Base-by-base conservation (phyloP, 2,329 filamentous ascomycete species). In the Fusarium dimerum region DNA sequence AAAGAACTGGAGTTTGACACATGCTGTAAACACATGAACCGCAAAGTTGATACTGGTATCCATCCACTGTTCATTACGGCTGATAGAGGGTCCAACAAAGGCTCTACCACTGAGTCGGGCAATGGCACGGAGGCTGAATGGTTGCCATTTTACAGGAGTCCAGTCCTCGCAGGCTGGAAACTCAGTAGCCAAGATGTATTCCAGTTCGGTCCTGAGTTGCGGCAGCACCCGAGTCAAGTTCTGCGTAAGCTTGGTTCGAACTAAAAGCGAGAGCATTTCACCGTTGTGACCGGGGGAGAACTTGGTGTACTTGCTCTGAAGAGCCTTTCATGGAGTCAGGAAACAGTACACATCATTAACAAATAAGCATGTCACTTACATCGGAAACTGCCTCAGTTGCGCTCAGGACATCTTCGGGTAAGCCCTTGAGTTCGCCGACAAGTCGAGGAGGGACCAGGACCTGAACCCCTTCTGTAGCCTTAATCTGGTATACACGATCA, bases 51-150 rank as follows among this genome's bases (percentile, higher is more conserved):
- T 71, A 66, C 73, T 74, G 17, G 77, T 76, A 44, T 77, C 69
- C 70, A 83, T 76, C 81, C 81, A 84, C 51, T 76, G 71, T 57
- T 81, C 76, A 40, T 77, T 69, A 16, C 80, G 78, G 59, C 76
- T 80, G 50, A 83, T 69, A 13, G 71, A 66, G 3, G 74, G 60
- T 2, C 81, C 81, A 7, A 83, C 75, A 55, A 84, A 83, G 5
- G 78, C 74, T 17, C 76, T 72, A 1, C 81, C 79, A 26, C 79
- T 82, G 18, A 85, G 61, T 2, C 80, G 76, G 7, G 81, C 77
- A 11, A 85, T 71, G 5, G 78, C 72, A 18, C 78, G 72, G 2
- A 84, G 71, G 41, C 80, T 70, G 51, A 83, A 78, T 0, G 76
- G 75, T 38, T 81, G 78, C 59, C 83, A 74, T 57, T 75, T 77